These are phyloP conservation scores for Diversispora eburnea DNA, from an alignment of 192 early-diverging fungal species.

Conservation along the genomic window DNA sequence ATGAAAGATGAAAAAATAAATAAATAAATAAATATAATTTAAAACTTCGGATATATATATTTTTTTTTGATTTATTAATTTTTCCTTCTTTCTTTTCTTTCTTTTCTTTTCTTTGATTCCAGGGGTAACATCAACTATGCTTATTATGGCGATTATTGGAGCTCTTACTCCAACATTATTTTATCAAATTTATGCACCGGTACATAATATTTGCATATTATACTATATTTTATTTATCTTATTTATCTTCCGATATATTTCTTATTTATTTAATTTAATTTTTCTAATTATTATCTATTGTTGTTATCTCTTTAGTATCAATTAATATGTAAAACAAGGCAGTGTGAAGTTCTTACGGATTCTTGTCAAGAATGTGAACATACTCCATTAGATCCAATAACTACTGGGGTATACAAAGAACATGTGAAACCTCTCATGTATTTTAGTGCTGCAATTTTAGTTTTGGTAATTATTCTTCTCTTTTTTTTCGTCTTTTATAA, in stretches of 20 bases:
- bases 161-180: constrained; percentile 93
- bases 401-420: constrained; percentile 77
- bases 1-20: constrained; percentile 20
- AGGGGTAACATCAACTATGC: constrained; percentile 92
- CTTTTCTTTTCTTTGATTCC: too few species aligned
- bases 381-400: constrained; percentile 56
- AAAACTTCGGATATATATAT: background rate
- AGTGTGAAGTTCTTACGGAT: background rate
- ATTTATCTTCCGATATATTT: too few species aligned
- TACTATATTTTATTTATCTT: background rate
- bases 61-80: background rate
- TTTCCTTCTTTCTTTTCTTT: background rate
- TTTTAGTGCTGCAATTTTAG: constrained; percentile 75
- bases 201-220: constrained; percentile 32
- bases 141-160: constrained; percentile 91
- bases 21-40: too few species aligned
- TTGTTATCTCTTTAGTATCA: background rate
- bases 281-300: too few species aligned
- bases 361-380: constrained; percentile 67
- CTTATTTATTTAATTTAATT: too few species aligned
- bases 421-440: constrained; percentile 83
- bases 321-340: background rate
- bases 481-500: too few species aligned
- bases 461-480: constrained; percentile 43
- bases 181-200: constrained; percentile 82